Evolutionary conservation across 139 green algal species (phyloP), one percentile per base, ranked within the genome.

Genomic region (Pseudopediastrum boryanum): DNA sequence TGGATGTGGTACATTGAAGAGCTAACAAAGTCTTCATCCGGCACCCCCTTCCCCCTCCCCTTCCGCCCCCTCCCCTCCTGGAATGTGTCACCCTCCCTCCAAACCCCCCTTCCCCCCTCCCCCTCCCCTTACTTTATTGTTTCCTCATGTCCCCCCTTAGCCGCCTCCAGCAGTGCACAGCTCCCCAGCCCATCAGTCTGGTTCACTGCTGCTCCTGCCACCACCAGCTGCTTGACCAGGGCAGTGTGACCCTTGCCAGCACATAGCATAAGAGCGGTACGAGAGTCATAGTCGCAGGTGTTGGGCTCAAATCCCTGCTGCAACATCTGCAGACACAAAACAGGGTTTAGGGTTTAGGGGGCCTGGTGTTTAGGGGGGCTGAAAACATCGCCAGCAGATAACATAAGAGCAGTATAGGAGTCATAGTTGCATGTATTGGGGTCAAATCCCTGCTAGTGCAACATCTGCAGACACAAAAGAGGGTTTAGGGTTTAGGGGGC

Each of bases 191-290:
- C n/a, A 71, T 39, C 61, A 3, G 10, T 36, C 25, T 23, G 19
- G 43, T 62, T 71, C 2, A 48, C 41, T 6, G 42, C 21, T 19
- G 65, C 65, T 3, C 65, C 65, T 7, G 65, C 27, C 19, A 35
- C 39, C 41, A 73, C n/a, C 65, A 73, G 65, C 70, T 86, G 38
- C 52, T 58, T 52, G 23, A 68, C 38, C 16, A 39, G 36, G 19
- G 58, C 27, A 27, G 44, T 67, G 64, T 86, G 75, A 13, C 87
- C 87, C 19, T 86, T 82, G 0, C 38, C 76, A 16, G 58, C 66
- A 0, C 81, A 83, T 54, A 90, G 71, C 78, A 85, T 83, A 38
- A 92, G 78, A 16, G 70, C 87, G 0, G 77, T 90, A 23, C 85
- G 74, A 13, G 76, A 71, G 65, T 92, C 87, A 38, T 89, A 89